Percentiles rank a stretch among this genome's conserved stretches.
Conservation (phyloP, 176 grass and related monocot genomes). For the Hsuehochloa calcarea region DNA sequence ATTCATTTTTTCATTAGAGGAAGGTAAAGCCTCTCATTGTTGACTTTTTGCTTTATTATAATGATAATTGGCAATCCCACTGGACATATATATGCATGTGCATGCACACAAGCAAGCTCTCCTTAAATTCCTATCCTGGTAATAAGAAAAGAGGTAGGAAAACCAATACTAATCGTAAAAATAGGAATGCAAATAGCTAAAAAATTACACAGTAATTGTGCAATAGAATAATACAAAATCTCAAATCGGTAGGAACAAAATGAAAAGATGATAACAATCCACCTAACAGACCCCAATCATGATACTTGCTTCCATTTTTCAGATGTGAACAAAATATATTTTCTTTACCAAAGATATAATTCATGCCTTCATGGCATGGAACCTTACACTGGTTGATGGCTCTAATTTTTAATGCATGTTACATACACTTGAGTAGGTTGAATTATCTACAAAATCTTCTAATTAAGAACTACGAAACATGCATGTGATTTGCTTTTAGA, state of each 20-base stretch:
- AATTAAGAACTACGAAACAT: not conserved
- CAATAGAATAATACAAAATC: not conserved
- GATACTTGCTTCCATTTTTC: not conserved
- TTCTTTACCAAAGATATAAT: not conserved
- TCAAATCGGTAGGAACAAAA: not conserved
- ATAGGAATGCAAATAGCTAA: not conserved
- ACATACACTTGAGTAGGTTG: not conserved
- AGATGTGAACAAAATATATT: not conserved
- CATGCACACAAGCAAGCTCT: not conserved
- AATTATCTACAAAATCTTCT: conserved; percentile 6
- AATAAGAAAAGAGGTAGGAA: not conserved
- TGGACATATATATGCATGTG: not conserved
- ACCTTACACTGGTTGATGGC: not conserved
- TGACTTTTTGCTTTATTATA: not conserved
- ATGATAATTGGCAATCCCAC: not conserved
- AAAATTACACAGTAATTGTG: not conserved
- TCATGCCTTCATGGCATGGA: not conserved
- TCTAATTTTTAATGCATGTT: not conserved
- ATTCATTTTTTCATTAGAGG: not conserved
- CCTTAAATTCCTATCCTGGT: not conserved
- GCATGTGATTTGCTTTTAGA: not conserved
- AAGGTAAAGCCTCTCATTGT: not conserved
- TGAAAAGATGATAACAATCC: not conserved
- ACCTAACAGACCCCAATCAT: not conserved
- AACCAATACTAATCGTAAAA: not conserved